Base-by-base conservation (phyloP, 768 basidiomycete species). In the Tulasnella sp. region DNA sequence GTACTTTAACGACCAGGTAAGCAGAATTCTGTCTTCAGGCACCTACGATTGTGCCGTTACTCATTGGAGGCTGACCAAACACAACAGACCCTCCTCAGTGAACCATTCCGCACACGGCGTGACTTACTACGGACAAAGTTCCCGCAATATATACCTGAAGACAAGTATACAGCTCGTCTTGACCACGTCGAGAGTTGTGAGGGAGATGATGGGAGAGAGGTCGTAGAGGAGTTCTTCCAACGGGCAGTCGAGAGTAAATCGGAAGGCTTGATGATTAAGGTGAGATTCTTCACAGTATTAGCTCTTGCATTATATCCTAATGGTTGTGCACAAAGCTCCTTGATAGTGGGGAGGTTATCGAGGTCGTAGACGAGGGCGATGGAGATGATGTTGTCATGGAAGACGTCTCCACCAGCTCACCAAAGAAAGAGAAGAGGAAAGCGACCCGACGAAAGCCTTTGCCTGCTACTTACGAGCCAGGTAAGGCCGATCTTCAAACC, bases 181-280 rank as follows among this genome's bases (percentile, higher is more conserved):
- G 87, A 89, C 76, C 94, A 95, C 84, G 94, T 96, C 44, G 89
- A 92, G 82, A 93, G 90, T 80, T 90, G 91, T 80, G 91, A 92
- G 82, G 93, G 93, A 83, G 87, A 89, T 50, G 87, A 88, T 69
- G 93, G 92, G 20, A 88, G 89, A 79, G 89, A 89, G n/a, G 88
- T 85, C 18, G 88, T 97, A 11, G 89, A 93, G 84, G 89, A 87
- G 7, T 97, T 97, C 85, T 95, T 95, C 90, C 86, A 90, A 83
- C 88, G 88, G 80, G 92, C 94, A 3, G 89, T 96, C 34, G 90
- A 91, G 84, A 92, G 92, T 84, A 91, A 91, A 78, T 94, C 93
- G 79, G 96, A 98, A 85, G 96, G 96, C n/a, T 87, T 97, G 82
- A 97, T 98, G 96, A 89, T 97, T 84, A 98, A 98, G 86, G 93